Evolutionary conservation across 2,329 filamentous ascomycete genomes (phyloP).

Genomic region (Akanthomyces lecanii): DNA sequence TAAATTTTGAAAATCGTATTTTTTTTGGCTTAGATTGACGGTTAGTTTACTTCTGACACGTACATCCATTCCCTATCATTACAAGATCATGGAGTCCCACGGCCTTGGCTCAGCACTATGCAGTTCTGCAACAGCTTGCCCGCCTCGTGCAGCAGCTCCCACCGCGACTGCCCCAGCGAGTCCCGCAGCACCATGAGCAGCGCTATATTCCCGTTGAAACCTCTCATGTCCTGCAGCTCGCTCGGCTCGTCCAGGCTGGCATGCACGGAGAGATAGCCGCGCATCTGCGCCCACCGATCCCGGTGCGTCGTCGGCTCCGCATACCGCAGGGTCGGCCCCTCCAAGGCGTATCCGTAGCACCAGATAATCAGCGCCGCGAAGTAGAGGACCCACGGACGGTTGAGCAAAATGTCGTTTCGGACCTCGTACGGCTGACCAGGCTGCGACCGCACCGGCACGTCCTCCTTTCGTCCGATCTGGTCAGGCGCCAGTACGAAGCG

Average conservation of each 20-base stretch:
- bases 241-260: conserved; percentile 70
- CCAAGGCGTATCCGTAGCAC: conserved; percentile 89
- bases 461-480: conserved; percentile 31
- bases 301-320: conserved; percentile 51
- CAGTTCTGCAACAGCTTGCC: conserved; percentile 76
- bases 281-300: conserved; percentile 74
- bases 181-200: conserved; percentile 77
- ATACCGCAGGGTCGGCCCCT: conserved; percentile 58
- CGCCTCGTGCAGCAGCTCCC: conserved; percentile 89
- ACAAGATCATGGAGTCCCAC: conserved; percentile 27
- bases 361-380: conserved; percentile 89
- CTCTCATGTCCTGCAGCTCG: conserved; percentile 67
- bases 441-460: conserved; percentile 37
- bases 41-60: neutral
- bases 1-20: no score
- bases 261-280: conserved; percentile 67
- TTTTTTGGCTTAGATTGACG: neutral
- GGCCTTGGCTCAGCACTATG: conserved; percentile 52
- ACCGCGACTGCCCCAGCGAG: conserved; percentile 76
- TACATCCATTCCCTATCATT: no score
- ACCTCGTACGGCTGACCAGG: conserved; percentile 63
- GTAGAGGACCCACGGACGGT: conserved; percentile 93
- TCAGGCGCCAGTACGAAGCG: conserved; percentile 71
- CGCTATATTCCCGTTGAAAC: conserved; percentile 78
- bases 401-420: conserved; percentile 82